phyloP scores from a whole-genome alignment of 345 rosid genomes.

The Fremontodendron californicum region DNA sequence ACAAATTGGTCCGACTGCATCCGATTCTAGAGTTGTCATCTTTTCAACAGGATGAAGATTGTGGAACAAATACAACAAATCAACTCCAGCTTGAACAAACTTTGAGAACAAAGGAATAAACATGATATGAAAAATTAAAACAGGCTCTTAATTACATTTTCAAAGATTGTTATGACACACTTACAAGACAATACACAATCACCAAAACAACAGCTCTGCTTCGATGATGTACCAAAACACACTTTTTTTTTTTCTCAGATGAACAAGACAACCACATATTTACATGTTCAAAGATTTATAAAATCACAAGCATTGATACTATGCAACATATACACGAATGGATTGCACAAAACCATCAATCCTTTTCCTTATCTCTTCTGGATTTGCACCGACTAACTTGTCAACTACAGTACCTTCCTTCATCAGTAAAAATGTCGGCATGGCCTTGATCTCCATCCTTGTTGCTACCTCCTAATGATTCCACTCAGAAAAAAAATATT shows the following conservation, averaged over 20 bases:
- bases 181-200: background rate
- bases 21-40: background rate
- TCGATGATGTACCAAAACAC: background rate
- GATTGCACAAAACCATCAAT: slow-evolving; percentile 60
- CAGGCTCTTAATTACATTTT: background rate
- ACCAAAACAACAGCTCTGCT: background rate
- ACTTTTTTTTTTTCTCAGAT: background rate
- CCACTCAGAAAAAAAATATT: slow-evolving; percentile 14
- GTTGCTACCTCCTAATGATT: slow-evolving; percentile 64
- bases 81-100: background rate
- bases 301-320: background rate
- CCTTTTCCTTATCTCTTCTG: slow-evolving; percentile 84
- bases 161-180: background rate
- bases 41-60: background rate
- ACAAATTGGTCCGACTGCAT: background rate
- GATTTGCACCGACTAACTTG: slow-evolving; percentile 88
- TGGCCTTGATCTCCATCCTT: slow-evolving; percentile 72
- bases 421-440: slow-evolving; percentile 86
- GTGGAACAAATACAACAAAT: background rate
- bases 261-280: background rate
- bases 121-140: background rate
- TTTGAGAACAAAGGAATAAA: too few species aligned
- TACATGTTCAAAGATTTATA: slow-evolving; percentile 4
- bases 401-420: slow-evolving; percentile 55
- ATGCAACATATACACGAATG: slow-evolving; percentile 32